These are phyloP conservation scores for Teratosphaeria destructans DNA, from an alignment of 2,329 filamentous ascomycete genomes.

Conservation along the genomic window DNA sequence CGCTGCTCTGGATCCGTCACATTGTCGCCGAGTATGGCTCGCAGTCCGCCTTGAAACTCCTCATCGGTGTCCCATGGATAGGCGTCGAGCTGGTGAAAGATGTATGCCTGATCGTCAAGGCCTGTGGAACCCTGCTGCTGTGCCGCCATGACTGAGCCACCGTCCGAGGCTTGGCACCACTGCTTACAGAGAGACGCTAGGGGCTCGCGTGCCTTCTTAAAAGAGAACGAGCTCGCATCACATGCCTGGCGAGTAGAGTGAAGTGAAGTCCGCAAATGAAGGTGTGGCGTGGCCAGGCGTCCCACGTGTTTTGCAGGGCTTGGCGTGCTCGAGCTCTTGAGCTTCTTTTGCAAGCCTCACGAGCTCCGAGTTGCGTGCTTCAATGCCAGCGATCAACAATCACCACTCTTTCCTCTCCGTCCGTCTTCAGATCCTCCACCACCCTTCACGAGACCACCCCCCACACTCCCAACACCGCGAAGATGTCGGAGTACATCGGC, in stretches of 20 bases:
- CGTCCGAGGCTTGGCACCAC: no score
- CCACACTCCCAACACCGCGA: slow-evolving; percentile 2
- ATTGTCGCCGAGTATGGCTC: slow-evolving; percentile 49
- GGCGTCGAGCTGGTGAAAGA: slow-evolving; percentile 52
- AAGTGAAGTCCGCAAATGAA: background rate
- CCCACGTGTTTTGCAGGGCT: background rate
- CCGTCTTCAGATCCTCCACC: background rate
- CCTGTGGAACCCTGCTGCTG: background rate
- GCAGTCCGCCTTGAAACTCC: slow-evolving; percentile 58
- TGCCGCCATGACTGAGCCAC: background rate
- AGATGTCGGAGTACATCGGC: slow-evolving; percentile 56
- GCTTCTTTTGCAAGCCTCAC: background rate
- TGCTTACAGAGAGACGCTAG: no score
- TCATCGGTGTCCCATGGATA: slow-evolving; percentile 60
- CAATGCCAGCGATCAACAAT: background rate
- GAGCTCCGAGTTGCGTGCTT: background rate
- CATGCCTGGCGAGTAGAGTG: background rate
- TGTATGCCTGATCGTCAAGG: slow-evolving; percentile 5
- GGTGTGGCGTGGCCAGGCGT: background rate
- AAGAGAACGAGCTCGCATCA: background rate
- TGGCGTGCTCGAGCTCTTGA: background rate
- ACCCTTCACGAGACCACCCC: slow-evolving; percentile 11
- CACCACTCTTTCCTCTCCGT: background rate
- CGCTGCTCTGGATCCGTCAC: slow-evolving; percentile 45
- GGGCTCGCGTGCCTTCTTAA: background rate